Base-by-base conservation (phyloP, 1,139 yeast genomes). In the Yamadazyma diddensiae region DNA sequence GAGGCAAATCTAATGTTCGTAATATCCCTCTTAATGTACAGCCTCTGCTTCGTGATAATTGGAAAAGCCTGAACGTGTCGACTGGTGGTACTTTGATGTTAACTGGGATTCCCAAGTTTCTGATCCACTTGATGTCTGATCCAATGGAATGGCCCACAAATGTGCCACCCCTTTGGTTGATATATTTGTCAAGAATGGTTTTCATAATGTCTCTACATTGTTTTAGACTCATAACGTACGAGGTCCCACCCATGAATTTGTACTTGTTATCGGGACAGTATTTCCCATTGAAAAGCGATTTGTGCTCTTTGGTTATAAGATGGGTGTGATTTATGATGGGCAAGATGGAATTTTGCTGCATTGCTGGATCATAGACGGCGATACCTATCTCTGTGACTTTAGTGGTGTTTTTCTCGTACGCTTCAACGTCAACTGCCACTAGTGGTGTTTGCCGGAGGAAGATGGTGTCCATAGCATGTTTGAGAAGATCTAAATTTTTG, bases 81-180 rank as follows among this genome's bases (percentile, higher is more conserved):
- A 79, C 60, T 10, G 47, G 42, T 2, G 46, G 43, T 4, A 55
- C 35, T 8, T 53, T 43, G 0, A 79, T 76, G 2, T 37, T 34
- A 15, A 80, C 49, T 1, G 52, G 36, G 11, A 82, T 64, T 3
- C 79, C 79, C 24, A 77, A 42, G 8, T 56, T 46, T 21, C 52
- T 45, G 17, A 85, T 58, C 75, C 82, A 75, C 22, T 53, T 56
- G 21, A 83, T 40, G 49, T 86, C 95, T 5, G 82, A 82, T 10
- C 50, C 48, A 5, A 83, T 65, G 34, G 72, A 72, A 51, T 86
- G 95, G 1, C 94, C 95, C 9, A 85, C 85, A 30, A 84, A 58
- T 0, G 73, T 51, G 5, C 60, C 52, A 3, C 46, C 30, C 16
- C 38, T 31, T 2, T 37, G 35, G 31, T 34, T 40, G 35, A 73